Evolutionary conservation across 148 eudicot species (phyloP).

Genomic region (Amaranthus hypochondriacus): DNA sequence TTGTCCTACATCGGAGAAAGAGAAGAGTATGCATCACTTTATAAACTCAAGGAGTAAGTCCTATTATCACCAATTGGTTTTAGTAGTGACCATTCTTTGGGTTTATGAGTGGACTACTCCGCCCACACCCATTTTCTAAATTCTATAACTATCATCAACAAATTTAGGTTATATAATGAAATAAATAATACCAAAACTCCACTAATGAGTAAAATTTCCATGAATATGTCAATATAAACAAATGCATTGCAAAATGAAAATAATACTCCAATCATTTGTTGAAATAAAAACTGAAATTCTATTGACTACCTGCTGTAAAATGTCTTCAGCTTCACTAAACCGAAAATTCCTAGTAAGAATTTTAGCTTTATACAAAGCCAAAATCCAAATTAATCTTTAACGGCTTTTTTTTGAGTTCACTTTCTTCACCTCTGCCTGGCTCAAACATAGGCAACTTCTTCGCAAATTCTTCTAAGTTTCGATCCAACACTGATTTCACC

Average conservation of each 20-base stretch:
- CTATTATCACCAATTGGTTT: no score
- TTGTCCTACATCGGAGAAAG: no score
- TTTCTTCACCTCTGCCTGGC: constrained; percentile 51
- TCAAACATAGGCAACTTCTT: constrained; percentile 80
- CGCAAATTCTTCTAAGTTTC: constrained; percentile 51
- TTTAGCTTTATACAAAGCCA: constrained; percentile 78
- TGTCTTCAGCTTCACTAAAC: constrained; percentile 56
- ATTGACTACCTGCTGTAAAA: constrained; percentile 58
- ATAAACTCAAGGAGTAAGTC: no score
- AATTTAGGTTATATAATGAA: no score
- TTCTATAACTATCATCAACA: no score
- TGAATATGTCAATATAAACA: no score
- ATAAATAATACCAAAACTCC: no score
- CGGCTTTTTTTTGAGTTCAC: constrained; percentile 34
- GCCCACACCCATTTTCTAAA: no score
- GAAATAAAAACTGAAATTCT: background rate
- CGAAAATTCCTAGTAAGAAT: constrained; percentile 49
- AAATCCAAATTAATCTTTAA: constrained; percentile 71
- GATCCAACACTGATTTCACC: constrained; percentile 42
- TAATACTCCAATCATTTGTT: background rate
- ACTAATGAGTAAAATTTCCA: background rate
- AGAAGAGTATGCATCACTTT: no score
- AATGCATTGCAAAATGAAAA: background rate
- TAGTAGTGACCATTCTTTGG: no score
- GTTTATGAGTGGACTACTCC: no score